Conservation (phyloP, 495 filamentous ascomycete genomes). For the Penicillium cataractarum region DNA sequence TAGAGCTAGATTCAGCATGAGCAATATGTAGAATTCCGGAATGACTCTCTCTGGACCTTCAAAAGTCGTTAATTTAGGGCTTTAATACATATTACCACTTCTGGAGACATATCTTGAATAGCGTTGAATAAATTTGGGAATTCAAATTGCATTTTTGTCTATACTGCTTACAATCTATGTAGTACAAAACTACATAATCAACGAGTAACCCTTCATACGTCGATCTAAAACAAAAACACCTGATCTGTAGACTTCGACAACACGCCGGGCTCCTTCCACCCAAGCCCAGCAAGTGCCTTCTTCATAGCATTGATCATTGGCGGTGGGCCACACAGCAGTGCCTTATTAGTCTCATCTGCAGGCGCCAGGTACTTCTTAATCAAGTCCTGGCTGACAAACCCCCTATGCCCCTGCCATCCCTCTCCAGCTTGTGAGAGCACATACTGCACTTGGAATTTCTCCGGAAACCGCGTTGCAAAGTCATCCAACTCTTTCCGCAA, state of each 20-base stretch:
- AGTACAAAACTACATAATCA: neutral
- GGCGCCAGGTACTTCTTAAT: conserved; percentile 22
- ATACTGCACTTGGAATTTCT: conserved; percentile 50
- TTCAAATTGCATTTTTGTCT: neutral
- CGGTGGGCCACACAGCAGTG: conserved; percentile 40
- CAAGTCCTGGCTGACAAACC: conserved; percentile 26
- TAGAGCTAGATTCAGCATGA: neutral
- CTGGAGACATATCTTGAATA: no score
- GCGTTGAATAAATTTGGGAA: no score
- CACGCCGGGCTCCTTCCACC: conserved; percentile 32
- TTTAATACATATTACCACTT: no score
- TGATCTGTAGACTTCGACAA: conserved; percentile 36
- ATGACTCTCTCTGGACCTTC: no score
- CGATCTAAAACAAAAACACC: conserved; percentile 32
- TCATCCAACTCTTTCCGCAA: conserved; percentile 49
- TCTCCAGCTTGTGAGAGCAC: conserved; percentile 39
- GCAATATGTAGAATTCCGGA: no score
- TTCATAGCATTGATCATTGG: conserved; percentile 38
- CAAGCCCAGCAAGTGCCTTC: conserved; percentile 31
- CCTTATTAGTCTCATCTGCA: conserved; percentile 20
- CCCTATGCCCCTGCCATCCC: conserved; percentile 24
- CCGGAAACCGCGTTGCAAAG: conserved; percentile 40
- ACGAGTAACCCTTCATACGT: neutral
- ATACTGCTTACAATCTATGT: neutral
- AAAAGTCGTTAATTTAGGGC: no score